These are phyloP conservation scores for Lepidium aucheri DNA, from an alignment of 345 rosid genomes.

Conservation along the genomic window DNA sequence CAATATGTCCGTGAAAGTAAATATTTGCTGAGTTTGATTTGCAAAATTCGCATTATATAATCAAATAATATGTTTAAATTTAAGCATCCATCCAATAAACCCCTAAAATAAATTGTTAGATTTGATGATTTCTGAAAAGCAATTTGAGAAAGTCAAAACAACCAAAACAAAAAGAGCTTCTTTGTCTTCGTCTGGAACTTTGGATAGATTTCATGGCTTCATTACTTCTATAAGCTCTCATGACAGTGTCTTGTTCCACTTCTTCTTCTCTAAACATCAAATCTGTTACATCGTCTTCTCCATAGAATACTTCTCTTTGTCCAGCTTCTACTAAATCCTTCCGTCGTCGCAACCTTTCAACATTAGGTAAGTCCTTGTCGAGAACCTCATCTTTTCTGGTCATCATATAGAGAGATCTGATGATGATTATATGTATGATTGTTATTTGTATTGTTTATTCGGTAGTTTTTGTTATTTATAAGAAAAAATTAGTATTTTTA, in stretches of 20 bases:
- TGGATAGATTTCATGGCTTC: constrained; percentile 21
- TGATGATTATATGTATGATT: background rate
- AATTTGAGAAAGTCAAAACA: constrained; percentile 24
- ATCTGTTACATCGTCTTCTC: constrained; percentile 10
- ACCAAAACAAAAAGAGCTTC: constrained; percentile 5
- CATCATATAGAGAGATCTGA: background rate
- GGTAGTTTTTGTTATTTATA: constrained; percentile 9
- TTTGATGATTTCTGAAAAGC: background rate
- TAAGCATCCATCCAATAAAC: no score
- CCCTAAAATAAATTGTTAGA: background rate
- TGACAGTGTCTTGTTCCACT: constrained; percentile 15
- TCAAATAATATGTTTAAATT: no score
- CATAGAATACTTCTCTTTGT: constrained; percentile 9
- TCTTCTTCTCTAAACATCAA: constrained; percentile 21
- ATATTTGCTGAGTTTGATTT: no score
- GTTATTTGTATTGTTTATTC: no score
- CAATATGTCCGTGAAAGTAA: no score
- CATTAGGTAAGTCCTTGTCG: background rate
- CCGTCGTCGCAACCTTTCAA: background rate
- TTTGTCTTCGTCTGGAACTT: background rate
- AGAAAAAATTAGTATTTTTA: background rate
- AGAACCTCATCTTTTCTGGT: background rate
- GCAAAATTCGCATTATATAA: no score
- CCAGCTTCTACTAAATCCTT: background rate
- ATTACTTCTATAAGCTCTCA: constrained; percentile 24